Evolutionary conservation across 306 rosid species (phyloP), one percentile per base, ranked within the genome.

Genomic region (Fragaria ananassa): DNA sequence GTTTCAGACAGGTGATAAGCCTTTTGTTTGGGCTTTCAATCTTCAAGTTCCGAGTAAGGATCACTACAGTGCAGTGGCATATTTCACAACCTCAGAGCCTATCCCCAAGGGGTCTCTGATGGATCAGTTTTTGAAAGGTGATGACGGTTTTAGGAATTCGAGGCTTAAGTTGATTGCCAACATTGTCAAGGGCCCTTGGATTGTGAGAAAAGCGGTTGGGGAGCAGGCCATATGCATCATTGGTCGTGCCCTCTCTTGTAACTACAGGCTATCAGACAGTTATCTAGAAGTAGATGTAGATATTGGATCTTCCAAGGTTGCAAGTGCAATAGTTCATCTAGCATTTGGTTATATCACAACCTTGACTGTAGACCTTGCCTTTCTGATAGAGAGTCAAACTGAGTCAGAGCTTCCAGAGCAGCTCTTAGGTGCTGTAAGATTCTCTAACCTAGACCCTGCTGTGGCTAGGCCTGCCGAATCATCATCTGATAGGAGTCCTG

Each of bases 111-210:
- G 94, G 10, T 90, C 97, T 5, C 79, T 94, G 72, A 75, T 94
- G 86, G 94, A 88, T 70, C 84, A 50, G 77, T 94, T 94, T 82
- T 57, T 94, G 79, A 91, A 90, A 84, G 89, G 97, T 1, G 90
- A 87, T 44, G 91, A 94, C 76, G 81, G 78, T 37, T 90, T 76
- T 78, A 83, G 87, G 88, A 91, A 86, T 80, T 90, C 94, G 0
- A 91, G 94, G 88, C 97, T 94, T 68, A 94, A 94, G 85, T 44
- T 94, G 94, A 94, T 94, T 75, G 94, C 96, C 45, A 89, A 91
- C 78, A 79, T 91, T 76, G 89, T 88, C 49, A 81, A 83, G 57
- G 93, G 97, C 41, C 98, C 98, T 51, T 94, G 97, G 98, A 90
- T 94, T 75, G 97, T 94, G 58, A 87, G 84, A 79, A 90, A 84